These are phyloP conservation scores for Podospora sp. DNA, from an alignment of 495 filamentous ascomycete genomes.

Conservation along the genomic window DNA sequence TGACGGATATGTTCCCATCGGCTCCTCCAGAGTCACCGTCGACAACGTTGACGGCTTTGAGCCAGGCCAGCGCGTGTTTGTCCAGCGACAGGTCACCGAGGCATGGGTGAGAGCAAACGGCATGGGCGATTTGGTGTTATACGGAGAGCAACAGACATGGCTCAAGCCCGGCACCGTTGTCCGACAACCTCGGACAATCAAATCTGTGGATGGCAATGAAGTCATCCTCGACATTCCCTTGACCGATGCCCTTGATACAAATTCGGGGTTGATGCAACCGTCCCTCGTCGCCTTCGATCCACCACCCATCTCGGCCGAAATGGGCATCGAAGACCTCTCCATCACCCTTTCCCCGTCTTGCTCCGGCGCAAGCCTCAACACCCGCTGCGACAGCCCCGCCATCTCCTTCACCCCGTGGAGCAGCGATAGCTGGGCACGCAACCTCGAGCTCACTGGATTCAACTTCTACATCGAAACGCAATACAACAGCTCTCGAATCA, in stretches of 20 bases:
- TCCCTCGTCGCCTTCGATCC: slow-evolving; percentile 17
- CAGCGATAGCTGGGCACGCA: slow-evolving; percentile 18
- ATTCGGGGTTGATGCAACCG: slow-evolving; percentile 14
- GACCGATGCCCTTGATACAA: slow-evolving; percentile 22
- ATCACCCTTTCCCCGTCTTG: slow-evolving; percentile 21
- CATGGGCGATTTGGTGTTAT: slow-evolving; percentile 18
- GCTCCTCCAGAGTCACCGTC: slow-evolving; percentile 20
- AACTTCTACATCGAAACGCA: slow-evolving; percentile 19
- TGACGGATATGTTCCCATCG: slow-evolving; percentile 21
- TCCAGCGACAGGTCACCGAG: slow-evolving; percentile 18
- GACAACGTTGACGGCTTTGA: slow-evolving; percentile 19
- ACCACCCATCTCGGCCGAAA: slow-evolving; percentile 3
- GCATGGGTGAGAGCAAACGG: slow-evolving; percentile 24
- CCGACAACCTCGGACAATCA: slow-evolving; percentile 20
- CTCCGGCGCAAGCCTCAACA: slow-evolving; percentile 20
- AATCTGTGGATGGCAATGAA: slow-evolving; percentile 12
- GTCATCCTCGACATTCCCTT: slow-evolving; percentile 23
- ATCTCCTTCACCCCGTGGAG: slow-evolving; percentile 19
- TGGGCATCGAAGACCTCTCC: slow-evolving; percentile 21
- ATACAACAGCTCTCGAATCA: slow-evolving; percentile 20
- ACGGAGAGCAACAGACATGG: slow-evolving; percentile 21
- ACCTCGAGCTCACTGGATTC: slow-evolving; percentile 24
- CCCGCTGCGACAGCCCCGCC: slow-evolving; percentile 16
- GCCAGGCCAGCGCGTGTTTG: slow-evolving; percentile 18
- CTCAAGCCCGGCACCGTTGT: slow-evolving; percentile 17